Conservation (phyloP, 83 land plant species). For the Thuja plicata region DNA sequence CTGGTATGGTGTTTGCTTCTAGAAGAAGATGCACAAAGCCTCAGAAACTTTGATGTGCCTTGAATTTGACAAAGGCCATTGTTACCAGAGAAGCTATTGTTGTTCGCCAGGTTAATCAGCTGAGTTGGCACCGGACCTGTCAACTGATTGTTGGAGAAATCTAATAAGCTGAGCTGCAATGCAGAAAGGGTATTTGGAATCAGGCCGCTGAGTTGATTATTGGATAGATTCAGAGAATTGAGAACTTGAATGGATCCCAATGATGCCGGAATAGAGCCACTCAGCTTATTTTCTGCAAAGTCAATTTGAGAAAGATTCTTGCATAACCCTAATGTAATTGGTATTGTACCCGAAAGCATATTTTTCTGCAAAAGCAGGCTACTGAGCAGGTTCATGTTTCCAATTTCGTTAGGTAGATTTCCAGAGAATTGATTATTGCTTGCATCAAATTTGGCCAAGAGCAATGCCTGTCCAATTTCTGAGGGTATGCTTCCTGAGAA, state of each 20-base stretch:
- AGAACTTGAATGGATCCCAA: constrained; percentile 19
- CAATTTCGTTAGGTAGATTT: constrained; percentile 24
- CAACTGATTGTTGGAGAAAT: constrained; percentile 34
- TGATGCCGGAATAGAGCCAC: constrained; percentile 24
- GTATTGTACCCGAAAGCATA: constrained; percentile 18
- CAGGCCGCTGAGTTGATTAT: constrained; percentile 33
- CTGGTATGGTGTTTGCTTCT: not conserved
- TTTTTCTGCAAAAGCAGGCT: constrained; percentile 13
- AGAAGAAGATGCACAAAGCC: not conserved
- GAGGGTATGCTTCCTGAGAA: constrained; percentile 1
- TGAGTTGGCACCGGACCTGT: constrained; percentile 22
- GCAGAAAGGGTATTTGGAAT: constrained; percentile 33
- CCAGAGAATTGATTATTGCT: constrained; percentile 34
- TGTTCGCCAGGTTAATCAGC: constrained; percentile 20
- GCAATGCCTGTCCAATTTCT: not conserved
- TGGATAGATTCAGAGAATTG: constrained; percentile 18
- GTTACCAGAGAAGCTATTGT: constrained; percentile 19
- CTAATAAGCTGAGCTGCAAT: constrained; percentile 29
- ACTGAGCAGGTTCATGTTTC: constrained; percentile 15
- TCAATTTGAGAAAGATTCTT: constrained; percentile 12
- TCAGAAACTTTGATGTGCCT: not conserved
- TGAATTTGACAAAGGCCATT: constrained; percentile 17
- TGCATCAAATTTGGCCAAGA: constrained; percentile 19
- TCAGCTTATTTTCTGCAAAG: constrained; percentile 22
- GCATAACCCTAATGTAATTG: constrained; percentile 19